Evolutionary conservation across 148 eudicot genomes (phyloP).

Genomic region (Camellia lanceoleosa): DNA sequence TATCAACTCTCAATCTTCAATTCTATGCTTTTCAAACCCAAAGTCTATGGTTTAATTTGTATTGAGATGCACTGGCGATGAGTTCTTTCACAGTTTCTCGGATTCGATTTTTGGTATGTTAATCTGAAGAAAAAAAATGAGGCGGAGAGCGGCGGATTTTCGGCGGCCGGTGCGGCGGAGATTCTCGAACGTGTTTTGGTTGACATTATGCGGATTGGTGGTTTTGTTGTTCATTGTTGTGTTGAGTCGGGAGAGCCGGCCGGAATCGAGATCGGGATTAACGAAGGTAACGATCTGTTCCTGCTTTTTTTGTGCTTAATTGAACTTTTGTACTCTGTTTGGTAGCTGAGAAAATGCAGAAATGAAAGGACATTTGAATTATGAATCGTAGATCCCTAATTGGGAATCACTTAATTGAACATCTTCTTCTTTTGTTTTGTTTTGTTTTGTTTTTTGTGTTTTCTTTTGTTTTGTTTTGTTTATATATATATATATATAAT

Average conservation of each 20-base stretch:
- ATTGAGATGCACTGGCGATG: neutral
- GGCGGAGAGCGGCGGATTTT: conserved; percentile 58
- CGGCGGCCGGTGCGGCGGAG: conserved; percentile 67
- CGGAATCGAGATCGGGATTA: conserved; percentile 40
- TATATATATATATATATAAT: no score
- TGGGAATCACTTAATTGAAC: neutral
- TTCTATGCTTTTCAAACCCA: neutral
- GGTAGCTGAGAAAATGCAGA: neutral
- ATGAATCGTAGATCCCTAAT: no score
- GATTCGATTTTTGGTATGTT: neutral
- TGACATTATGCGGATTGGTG: conserved; percentile 51
- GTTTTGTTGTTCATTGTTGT: conserved; percentile 54
- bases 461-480: no score
- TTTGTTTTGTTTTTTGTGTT: neutral
- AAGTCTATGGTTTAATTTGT: neutral
- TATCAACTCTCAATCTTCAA: neutral
- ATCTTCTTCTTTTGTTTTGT: neutral
- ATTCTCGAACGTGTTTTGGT: conserved; percentile 62
- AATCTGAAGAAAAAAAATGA: conserved; percentile 29
- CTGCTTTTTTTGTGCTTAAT: neutral
- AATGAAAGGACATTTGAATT: neutral
- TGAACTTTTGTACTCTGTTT: neutral
- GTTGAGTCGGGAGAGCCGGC: conserved; percentile 52
- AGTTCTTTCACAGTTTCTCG: neutral
- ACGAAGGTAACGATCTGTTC: conserved; percentile 39